phyloP scores from a whole-genome alignment of 2,329 filamentous ascomycete species.

The Lachnellula suecica region DNA sequence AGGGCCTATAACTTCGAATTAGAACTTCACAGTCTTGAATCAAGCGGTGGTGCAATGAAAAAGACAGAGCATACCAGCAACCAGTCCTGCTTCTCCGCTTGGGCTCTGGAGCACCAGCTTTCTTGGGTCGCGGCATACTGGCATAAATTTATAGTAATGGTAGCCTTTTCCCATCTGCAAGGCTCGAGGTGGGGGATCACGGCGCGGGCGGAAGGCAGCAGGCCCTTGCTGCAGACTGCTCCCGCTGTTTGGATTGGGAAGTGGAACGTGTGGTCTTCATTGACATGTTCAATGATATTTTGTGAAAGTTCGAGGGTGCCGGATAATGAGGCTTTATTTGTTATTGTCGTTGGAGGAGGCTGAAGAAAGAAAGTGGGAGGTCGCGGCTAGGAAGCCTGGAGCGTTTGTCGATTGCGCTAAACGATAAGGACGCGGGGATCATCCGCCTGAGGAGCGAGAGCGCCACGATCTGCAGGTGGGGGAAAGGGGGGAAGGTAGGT shows the following conservation, averaged over 20 bases:
- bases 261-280: slow-evolving; percentile 1
- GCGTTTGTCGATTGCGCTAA: slow-evolving; percentile 2
- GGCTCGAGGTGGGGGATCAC: background rate
- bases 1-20: slow-evolving; percentile 55
- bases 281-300: background rate
- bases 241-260: slow-evolving; percentile 4
- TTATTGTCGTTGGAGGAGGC: background rate
- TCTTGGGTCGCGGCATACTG: slow-evolving; percentile 65
- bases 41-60: background rate
- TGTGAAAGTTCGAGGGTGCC: background rate
- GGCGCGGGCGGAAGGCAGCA: background rate
- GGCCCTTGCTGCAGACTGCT: background rate
- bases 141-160: background rate
- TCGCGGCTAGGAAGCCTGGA: background rate
- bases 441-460: background rate
- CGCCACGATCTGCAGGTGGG: background rate
- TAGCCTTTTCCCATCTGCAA: background rate
- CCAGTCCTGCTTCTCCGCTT: slow-evolving; percentile 68
- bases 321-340: background rate
- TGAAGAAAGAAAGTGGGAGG: background rate
- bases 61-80: slow-evolving; percentile 54
- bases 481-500: background rate
- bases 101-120: slow-evolving; percentile 60
- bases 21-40: background rate
- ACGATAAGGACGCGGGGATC: slow-evolving; percentile 2